Base-by-base conservation (phyloP, 352 stramenopile species). In the Halophytophthora batemanensis region DNA sequence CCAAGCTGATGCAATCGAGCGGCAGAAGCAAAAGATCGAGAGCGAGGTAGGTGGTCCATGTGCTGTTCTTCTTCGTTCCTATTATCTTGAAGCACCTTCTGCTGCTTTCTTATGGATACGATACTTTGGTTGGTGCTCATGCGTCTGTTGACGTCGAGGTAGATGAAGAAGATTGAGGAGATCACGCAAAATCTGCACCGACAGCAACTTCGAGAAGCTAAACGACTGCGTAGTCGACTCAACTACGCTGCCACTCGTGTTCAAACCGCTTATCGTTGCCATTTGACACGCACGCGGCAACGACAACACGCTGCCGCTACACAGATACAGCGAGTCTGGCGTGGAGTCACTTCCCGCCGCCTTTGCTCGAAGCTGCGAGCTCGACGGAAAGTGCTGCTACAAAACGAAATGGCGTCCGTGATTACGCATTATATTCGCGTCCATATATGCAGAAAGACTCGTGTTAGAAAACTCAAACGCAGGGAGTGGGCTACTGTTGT, bases 21-120 rank as follows among this genome's bases (percentile, higher is more conserved):
- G 85, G 41, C 80, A 93, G 50, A 78, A 90, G 31, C 57, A 87
- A 33, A 91, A 90, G 56, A 86, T 93, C 50, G 75, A 90, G 47
- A 59, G 33, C 28, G 78, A 93, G 69, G 82, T 90, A 31, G 34
- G 40, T 38, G 19, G 2, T 17, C 11, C 33, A 5, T 38, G 11
- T 17, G 3, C 33, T 38, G 11, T 38, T 5, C n/a, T 13, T 17
- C 33, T 17, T 38, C 33, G 2, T 3, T 14, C 15, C 11, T 17
- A 13, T 3, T 4, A 13, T 38, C 33, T 13, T 38, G 6, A 13
- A 38, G 3, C 11, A 5, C 11, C 11, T 17, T 38, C 7, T 6
- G 11, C 15, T 13, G 33, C 33, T 38, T 38, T 5, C 25, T 31
- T 31, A 31, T 31, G 4, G 25, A 4, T 10, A 8, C 25, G 25